Evolutionary conservation across 2,329 filamentous ascomycete species (phyloP).

Genomic region (Clarireedia sp.): DNA sequence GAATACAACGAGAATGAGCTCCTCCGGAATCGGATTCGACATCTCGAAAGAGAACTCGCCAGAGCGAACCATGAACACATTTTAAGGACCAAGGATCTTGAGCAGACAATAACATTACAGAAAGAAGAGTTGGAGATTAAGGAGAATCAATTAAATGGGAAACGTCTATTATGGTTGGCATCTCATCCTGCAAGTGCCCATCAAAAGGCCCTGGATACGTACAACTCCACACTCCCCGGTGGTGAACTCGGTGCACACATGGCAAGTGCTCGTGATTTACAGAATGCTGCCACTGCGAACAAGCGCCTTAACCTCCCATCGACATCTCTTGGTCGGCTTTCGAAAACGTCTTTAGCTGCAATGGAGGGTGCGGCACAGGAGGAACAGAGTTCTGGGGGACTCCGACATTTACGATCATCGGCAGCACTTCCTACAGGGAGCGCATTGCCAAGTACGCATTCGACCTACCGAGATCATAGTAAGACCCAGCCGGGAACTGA

Average conservation of each 20-base stretch:
- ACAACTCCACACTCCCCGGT: background rate
- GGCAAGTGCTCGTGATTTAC: background rate
- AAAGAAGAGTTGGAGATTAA: slow-evolving; percentile 6
- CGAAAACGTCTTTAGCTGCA: slow-evolving; percentile 1
- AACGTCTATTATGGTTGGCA: slow-evolving; percentile 5
- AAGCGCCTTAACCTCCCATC: background rate
- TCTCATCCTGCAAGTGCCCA: slow-evolving; percentile 4
- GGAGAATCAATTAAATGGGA: slow-evolving; percentile 5
- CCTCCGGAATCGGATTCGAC: background rate
- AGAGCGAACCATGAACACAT: background rate
- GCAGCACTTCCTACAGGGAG: no score
- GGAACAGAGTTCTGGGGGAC: background rate
- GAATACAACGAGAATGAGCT: background rate
- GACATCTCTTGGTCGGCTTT: slow-evolving; percentile 4
- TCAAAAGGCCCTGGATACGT: background rate
- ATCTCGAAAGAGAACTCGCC: background rate
- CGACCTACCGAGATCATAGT: no score
- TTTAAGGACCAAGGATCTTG: background rate
- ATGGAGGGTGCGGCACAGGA: slow-evolving; percentile 3
- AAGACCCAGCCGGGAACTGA: no score
- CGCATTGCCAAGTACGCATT: no score
- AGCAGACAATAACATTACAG: background rate
- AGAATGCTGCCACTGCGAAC: background rate
- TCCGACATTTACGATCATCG: no score
- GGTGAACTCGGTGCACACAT: background rate